Base-by-base conservation (phyloP, 2,329 filamentous ascomycete genomes). In the Beauveria sp. region DNA sequence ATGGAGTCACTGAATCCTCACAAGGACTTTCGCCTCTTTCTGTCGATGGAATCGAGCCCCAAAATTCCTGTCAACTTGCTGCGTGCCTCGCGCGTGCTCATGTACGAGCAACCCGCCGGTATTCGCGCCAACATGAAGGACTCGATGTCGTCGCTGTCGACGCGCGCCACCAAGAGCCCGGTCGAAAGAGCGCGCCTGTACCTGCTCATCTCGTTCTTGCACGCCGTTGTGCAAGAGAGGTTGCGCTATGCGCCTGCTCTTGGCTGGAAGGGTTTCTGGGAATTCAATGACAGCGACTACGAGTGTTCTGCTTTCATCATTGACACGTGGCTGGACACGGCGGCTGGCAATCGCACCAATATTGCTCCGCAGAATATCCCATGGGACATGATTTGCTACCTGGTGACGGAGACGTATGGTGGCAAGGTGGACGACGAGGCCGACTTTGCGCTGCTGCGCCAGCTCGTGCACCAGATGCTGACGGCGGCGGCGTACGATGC, bases 241-340 rank as follows among this genome's bases (percentile, higher is more conserved):
- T 80, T 99, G 65, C 89, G 95, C 65, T 99, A 99, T 73, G 93
- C 93, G 26, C 96, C 95, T 0, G 93, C 84, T 62, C 80, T 99
- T 61, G 95, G 95, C 64, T 99, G 95, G 95, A 97, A 96, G 79
- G 91, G 92, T 60, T 96, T 97, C 82, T 99, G 96, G 95, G 96
- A 99, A 76, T 99, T 99, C 76, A 99, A 99, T 73, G 96, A 99
- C 75, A 96, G 93, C 68, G 95, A 99, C 76, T 98, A 98, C 75
- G 93, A 99, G 82, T 99, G 95, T 77, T 96, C 90, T 51, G 91
- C 91, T 60, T 95, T 91, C 74, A 96, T 99, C 66, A 91, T 98
- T 67, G 95, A 99, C 72, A 90, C 89, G 38, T 99, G 95, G 95
- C 83, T 97, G 65, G 91, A 97, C 68, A 81, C 81, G 5, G 86